These are phyloP conservation scores for Corinectria fuckeliana DNA, from an alignment of 2,329 filamentous ascomycete species.

Conservation along the genomic window DNA sequence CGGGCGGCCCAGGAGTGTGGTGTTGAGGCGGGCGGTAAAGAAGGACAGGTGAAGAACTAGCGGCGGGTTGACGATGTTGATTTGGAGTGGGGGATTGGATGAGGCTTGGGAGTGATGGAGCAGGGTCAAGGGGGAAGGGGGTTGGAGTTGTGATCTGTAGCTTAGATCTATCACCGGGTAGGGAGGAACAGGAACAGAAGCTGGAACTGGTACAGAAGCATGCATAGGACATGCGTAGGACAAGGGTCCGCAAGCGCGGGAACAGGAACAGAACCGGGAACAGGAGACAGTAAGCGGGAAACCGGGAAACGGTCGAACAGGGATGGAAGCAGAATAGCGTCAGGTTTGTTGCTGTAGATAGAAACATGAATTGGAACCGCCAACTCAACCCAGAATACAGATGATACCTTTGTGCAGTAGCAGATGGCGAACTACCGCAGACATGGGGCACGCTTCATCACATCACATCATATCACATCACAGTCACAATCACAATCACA, in stretches of 20 bases:
- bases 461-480: slow-evolving; percentile 2
- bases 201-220: background rate
- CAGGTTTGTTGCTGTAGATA: background rate
- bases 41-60: slow-evolving; percentile 5
- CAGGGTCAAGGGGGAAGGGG: background rate
- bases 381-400: no score
- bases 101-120: background rate
- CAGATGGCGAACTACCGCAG: background rate
- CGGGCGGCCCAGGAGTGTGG: background rate
- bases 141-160: slow-evolving; percentile 6
- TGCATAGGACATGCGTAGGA: background rate
- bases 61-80: background rate
- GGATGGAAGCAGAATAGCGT: background rate
- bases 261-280: background rate
- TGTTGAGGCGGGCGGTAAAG: slow-evolving; percentile 5
- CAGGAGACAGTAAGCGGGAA: background rate
- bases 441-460: background rate
- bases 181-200: slow-evolving; percentile 6
- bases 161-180: slow-evolving; percentile 10
- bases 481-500: background rate
- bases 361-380: background rate
- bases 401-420: no score
- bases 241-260: background rate
- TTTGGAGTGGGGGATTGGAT: background rate
- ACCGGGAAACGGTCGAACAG: background rate